Conservation (phyloP, 805 yeast species). For the Pichia thaimueangensis region DNA sequence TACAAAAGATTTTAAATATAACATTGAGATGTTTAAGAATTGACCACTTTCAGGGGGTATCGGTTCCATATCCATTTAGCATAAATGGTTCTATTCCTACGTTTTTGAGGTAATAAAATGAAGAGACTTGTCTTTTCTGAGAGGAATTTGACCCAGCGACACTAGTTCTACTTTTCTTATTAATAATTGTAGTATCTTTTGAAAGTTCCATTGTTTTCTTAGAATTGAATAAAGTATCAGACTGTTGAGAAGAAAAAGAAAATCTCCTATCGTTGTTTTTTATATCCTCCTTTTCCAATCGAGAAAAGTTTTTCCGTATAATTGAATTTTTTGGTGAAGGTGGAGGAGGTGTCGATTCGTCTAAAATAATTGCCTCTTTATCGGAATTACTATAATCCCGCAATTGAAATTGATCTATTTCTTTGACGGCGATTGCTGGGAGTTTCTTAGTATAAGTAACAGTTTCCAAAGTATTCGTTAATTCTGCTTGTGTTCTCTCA, state of each 20-base stretch:
- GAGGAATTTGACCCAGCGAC: no score
- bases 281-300: no score
- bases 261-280: slow-evolving; percentile 1
- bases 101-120: slow-evolving; percentile 18
- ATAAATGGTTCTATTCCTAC: slow-evolving; percentile 26
- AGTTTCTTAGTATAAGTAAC: slow-evolving; percentile 6
- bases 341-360: slow-evolving; percentile 6
- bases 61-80: slow-evolving; percentile 26
- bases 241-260: neutral
- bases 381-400: slow-evolving; percentile 17
- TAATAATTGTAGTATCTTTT: slow-evolving; percentile 21
- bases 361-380: slow-evolving; percentile 3
- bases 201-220: slow-evolving; percentile 12
- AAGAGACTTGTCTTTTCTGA: no score
- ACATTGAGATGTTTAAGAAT: no score
- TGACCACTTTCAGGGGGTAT: slow-evolving; percentile 17
- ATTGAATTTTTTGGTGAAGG: no score
- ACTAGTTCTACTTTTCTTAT: slow-evolving; percentile 18
- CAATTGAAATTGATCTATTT: slow-evolving; percentile 18
- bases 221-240: neutral
- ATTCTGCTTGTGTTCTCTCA: neutral
- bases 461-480: neutral
- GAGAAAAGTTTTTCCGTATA: slow-evolving; percentile 2
- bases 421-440: slow-evolving; percentile 22
- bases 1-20: no score